Evolutionary conservation across 2,329 filamentous ascomycete species (phyloP), one percentile per base, ranked within the genome.

Genomic region (Trichoderma citrinoviride): DNA sequence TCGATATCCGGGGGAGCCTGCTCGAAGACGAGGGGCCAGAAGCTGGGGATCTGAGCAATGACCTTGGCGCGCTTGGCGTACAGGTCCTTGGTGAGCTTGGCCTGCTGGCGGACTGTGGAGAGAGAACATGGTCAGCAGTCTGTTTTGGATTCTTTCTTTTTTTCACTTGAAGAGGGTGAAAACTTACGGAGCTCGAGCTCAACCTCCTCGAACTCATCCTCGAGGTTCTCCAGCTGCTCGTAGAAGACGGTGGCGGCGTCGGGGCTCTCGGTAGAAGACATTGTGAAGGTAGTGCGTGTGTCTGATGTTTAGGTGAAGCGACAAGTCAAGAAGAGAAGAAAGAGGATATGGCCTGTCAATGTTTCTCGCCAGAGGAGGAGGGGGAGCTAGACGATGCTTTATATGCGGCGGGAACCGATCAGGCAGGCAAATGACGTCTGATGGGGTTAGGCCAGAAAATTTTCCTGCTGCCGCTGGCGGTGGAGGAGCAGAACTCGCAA

Each of bases 21-120:
- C 81, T 96, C 91, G 76, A 98, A 85, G 65, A 97, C 93, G 65
- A 96, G 86, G n/a, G 91, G 84, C 95, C 95, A 98, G 86, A 98
- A 99, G 80, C 91, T 87, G 71, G 87, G 86, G 74, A 97, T 93
- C 73, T 88, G 83, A 68, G 85, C 78, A 69, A 95, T 81, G 68
- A 92, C 78, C 71, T 86, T 83, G 69, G 86, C 82, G 75, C 94
- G 92, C 79, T 90, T 91, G 72, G 85, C 83, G 81, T 92, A 97
- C 67, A 96, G 85, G 50, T 89, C 84, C 67, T 83, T 81, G 72
- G 86, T 85, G 71, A 93, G 82, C 69, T 84, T 79, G 71, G 89
- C 85, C 76, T 93, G 89, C 73, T 90, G 84, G 73, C 90, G 89
- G 73, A 93, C 91, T 93, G 73, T 23, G 19, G 41, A 29, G 37